phyloP scores from a whole-genome alignment of 2,329 filamentous ascomycete genomes.

The Lasiodiplodia gonubiensis region DNA sequence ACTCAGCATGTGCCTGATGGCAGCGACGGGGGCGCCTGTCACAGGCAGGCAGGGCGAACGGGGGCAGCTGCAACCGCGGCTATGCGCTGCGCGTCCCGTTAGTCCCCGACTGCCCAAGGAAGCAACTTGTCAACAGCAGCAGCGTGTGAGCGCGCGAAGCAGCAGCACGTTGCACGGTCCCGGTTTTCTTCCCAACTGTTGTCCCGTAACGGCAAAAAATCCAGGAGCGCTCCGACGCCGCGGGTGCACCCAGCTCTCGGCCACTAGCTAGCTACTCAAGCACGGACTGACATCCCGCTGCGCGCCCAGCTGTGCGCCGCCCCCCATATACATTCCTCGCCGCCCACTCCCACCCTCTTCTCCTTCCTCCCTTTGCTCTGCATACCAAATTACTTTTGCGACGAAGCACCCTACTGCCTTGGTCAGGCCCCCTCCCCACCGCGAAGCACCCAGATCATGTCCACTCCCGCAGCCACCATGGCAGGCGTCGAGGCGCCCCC shows the following conservation, averaged over 20 bases:
- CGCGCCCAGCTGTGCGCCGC: conserved; percentile 27
- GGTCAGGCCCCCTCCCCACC: conserved; percentile 83
- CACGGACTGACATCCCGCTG: conserved; percentile 22
- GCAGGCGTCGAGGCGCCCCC: conserved; percentile 59
- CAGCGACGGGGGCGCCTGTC: neutral
- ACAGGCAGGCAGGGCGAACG: neutral
- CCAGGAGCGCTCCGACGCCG: conserved; percentile 18
- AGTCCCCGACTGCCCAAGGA: neutral
- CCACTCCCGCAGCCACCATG: conserved; percentile 46
- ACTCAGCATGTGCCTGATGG: conserved; percentile 19
- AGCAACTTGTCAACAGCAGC: conserved; percentile 17
- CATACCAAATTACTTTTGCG: conserved; percentile 53
- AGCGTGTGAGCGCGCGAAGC: neutral
- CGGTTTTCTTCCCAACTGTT: conserved; percentile 22
- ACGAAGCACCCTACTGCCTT: conserved; percentile 93
- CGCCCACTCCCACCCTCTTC: conserved; percentile 32
- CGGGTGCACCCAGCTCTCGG: conserved; percentile 14
- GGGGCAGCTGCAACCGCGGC: conserved; percentile 15
- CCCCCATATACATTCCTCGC: conserved; percentile 36
- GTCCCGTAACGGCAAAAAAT: conserved; percentile 4
- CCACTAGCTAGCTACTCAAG: conserved; percentile 25
- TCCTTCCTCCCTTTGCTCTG: conserved; percentile 33
- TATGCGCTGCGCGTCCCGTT: conserved; percentile 1
- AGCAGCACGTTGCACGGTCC: conserved; percentile 13
- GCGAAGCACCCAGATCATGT: conserved; percentile 58